These are phyloP conservation scores for Amorphotheca resinae DNA, from an alignment of 495 filamentous ascomycete species.

Conservation along the genomic window DNA sequence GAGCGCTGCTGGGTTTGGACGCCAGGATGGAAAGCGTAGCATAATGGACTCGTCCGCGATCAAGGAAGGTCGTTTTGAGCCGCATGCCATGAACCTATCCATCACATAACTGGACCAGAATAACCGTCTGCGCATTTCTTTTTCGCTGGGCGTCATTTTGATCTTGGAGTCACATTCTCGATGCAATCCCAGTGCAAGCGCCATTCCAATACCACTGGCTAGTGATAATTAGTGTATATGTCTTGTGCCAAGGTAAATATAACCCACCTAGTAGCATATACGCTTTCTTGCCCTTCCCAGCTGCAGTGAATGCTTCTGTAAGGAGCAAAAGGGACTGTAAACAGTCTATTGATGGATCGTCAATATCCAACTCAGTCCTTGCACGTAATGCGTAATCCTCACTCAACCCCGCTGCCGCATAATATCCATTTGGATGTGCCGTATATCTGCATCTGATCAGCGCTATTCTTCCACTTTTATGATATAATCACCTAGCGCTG, in stretches of 20 bases:
- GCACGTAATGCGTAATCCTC: conserved; percentile 58
- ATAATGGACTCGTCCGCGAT: conserved; percentile 63
- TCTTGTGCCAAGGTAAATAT: neutral
- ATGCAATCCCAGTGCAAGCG: conserved; percentile 63
- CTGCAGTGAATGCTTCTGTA: conserved; percentile 58
- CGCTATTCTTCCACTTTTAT: conserved; percentile 3
- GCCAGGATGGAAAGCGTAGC: conserved; percentile 51
- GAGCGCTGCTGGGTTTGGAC: conserved; percentile 8
- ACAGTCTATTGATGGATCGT: conserved; percentile 65
- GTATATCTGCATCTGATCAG: conserved; percentile 43
- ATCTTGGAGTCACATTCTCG: conserved; percentile 50
- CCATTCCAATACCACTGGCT: conserved; percentile 74
- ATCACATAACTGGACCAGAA: conserved; percentile 82
- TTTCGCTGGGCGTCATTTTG: conserved; percentile 35
- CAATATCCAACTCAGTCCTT: conserved; percentile 56
- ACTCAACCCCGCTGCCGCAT: conserved; percentile 41
- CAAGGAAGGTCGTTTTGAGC: conserved; percentile 64
- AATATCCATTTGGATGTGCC: conserved; percentile 44
- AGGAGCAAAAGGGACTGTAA: conserved; percentile 68
- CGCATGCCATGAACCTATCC: conserved; percentile 66
- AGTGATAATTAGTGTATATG: conserved; percentile 8
- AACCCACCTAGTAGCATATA: conserved; percentile 70
- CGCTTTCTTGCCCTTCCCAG: conserved; percentile 69
- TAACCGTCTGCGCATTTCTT: conserved; percentile 58
- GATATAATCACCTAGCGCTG: conserved; percentile 43